Evolutionary conservation across 345 rosid genomes (phyloP).

Genomic region (Arabidopsis suecica): DNA sequence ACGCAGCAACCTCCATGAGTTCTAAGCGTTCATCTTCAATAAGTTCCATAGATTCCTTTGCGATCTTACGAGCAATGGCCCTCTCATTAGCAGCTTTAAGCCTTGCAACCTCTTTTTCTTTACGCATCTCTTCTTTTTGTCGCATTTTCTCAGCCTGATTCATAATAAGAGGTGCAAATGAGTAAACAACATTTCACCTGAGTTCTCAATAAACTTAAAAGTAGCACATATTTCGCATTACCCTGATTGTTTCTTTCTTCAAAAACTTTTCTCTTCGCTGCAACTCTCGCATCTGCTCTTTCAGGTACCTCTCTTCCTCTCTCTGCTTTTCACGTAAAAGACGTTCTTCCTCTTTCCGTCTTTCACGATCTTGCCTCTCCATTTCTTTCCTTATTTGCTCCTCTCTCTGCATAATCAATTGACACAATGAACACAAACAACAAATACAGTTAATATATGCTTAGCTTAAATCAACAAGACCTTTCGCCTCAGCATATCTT

Average conservation of each 20-base stretch:
- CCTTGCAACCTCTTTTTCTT: constrained; percentile 79
- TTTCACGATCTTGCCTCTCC: constrained; percentile 92
- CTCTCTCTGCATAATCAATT: constrained; percentile 59
- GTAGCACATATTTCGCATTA: constrained; percentile 40
- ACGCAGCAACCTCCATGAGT: constrained; percentile 87
- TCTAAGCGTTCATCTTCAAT: constrained; percentile 88
- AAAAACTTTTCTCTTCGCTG: constrained; percentile 88
- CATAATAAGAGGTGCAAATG: constrained; percentile 17
- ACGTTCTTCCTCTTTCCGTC: constrained; percentile 90
- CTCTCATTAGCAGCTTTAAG: constrained; percentile 90
- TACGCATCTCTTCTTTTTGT: constrained; percentile 83
- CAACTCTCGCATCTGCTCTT: constrained; percentile 86
- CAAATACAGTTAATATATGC: constrained; percentile 16
- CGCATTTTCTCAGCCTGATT: constrained; percentile 80
- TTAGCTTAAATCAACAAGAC: constrained; percentile 45
- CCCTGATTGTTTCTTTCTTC: constrained; percentile 86
- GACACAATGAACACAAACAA: constrained; percentile 5
- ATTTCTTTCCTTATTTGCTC: constrained; percentile 84
- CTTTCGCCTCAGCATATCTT: constrained; percentile 84
- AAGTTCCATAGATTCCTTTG: constrained; percentile 85
- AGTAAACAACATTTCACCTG: constrained; percentile 18
- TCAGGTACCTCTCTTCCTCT: constrained; percentile 80
- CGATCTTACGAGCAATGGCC: constrained; percentile 86
- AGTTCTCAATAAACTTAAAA: constrained; percentile 23
- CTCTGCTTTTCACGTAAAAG: constrained; percentile 87